These are phyloP conservation scores for Pseudocercospora crystallina DNA, from an alignment of 2,329 filamentous ascomycete genomes.

Conservation along the genomic window DNA sequence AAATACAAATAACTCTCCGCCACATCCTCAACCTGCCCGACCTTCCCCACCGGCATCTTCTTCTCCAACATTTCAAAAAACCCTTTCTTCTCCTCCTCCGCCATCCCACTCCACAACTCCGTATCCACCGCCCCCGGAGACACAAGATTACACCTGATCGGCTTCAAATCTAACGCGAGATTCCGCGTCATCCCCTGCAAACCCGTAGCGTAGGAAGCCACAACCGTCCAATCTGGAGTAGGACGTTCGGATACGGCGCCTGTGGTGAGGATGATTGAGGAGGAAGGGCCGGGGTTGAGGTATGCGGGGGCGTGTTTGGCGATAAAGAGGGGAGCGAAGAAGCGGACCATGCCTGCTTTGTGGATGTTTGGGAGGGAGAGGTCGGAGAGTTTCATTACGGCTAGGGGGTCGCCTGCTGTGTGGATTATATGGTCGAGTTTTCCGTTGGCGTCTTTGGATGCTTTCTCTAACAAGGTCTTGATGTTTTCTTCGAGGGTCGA, in stretches of 20 bases:
- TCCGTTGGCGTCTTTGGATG: conserved; percentile 23
- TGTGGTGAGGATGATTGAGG: conserved; percentile 58
- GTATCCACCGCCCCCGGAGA: conserved; percentile 54
- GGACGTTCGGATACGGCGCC: conserved; percentile 55
- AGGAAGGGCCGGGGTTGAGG: conserved; percentile 42
- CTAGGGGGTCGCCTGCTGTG: conserved; percentile 55
- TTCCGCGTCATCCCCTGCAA: conserved; percentile 54
- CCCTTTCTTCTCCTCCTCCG: conserved; percentile 28
- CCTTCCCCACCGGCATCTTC: conserved; percentile 36
- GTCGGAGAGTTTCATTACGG: conserved; percentile 42
- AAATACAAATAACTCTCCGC: conserved; percentile 51
- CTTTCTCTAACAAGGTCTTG: conserved; percentile 44
- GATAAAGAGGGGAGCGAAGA: conserved; percentile 53
- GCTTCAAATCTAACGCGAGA: conserved; percentile 63
- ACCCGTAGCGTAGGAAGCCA: conserved; percentile 52
- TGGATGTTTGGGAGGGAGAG: conserved; percentile 43
- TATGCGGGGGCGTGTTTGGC: conserved; percentile 52
- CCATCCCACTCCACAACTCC: conserved; percentile 40
- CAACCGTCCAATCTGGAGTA: conserved; percentile 51
- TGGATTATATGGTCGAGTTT: conserved; percentile 58
- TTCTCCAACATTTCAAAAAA: conserved; percentile 28
- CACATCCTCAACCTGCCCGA: conserved; percentile 44
- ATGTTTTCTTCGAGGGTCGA: conserved; percentile 51
- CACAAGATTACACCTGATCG: conserved; percentile 64
- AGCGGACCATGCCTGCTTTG: conserved; percentile 50